These are phyloP conservation scores for Chlorella sp. DNA, from an alignment of 139 green algal genomes.

Conservation along the genomic window DNA sequence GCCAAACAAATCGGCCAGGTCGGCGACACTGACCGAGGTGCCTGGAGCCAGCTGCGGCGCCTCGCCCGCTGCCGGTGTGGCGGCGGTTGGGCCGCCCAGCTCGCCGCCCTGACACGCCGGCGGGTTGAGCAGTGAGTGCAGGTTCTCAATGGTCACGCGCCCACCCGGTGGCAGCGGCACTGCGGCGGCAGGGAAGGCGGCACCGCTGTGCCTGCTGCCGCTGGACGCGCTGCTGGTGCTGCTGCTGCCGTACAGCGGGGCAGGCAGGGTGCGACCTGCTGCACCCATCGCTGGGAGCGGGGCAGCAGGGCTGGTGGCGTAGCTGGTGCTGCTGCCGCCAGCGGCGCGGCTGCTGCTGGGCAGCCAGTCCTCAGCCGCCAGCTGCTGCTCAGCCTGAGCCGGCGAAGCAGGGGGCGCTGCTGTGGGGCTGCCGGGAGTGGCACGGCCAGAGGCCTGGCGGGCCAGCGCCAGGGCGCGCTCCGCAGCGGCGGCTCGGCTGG, in stretches of 20 bases:
- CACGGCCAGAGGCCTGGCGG: not conserved
- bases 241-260: not conserved
- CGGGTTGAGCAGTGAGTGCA: slow-evolving; percentile 16
- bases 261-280: not conserved
- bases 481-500: not conserved
- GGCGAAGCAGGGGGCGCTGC: not conserved
- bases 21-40: slow-evolving; percentile 11
- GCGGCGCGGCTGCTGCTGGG: not conserved
- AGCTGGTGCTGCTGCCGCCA: too few relatives aligned
- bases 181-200: not conserved
- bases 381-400: not conserved
- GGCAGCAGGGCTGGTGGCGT: too few relatives aligned
- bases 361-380: not conserved
- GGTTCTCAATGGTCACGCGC: slow-evolving; percentile 26
- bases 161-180: not conserved
- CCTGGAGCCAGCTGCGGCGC: not conserved
- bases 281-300: too few relatives aligned
- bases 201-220: not conserved
- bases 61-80: not conserved
- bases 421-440: not conserved
- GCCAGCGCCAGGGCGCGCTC: not conserved
- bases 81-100: not conserved
- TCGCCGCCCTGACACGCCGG: not conserved
- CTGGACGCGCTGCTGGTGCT: not conserved
- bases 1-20: slow-evolving; percentile 33